Base-by-base conservation (phyloP, 441 rosid species). In the Jatropha podagrica region DNA sequence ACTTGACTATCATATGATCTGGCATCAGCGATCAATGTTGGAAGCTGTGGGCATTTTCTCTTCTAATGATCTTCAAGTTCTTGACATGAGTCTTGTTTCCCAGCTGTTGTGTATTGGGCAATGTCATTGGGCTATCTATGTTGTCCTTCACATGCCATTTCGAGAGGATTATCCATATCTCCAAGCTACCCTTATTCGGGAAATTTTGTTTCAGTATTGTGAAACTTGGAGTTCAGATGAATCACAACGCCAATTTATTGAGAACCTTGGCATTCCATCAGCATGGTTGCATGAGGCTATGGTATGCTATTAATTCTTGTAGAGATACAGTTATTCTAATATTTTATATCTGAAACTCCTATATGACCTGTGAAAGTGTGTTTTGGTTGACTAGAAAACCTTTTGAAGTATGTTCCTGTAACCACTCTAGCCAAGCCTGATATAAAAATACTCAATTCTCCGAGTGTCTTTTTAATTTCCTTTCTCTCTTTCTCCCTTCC, bases 1-100 rank as follows among this genome's bases (percentile, higher is more conserved):
- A 64, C 98, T 96, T 73, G 99, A 96, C 89, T 87, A 86, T 83
- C 99, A 94, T 85, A 96, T 94, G 99, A 92, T 90, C 80, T 96
- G 99, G 99, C 99, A 96, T 88, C 90, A 94, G 76, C 87, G 97
- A 73, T 93, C 86, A 65, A 87, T 91, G 62, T 76, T 96, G 80
- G 90, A 90, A 86, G 96, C 98, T 64, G 89, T 85, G 65, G 99
- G 96, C 48, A 87, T 94, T 77, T 81, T 92, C 81, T 79, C 83
- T 80, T 94, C 96, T 37, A 89, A 86, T 76, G 96, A 94, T 84
- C 98, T 94, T 83, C 97, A 94, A 74, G 81, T 88, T 81, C 93
- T 96, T 78, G 98, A 96, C 83, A 92, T 96, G 97, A 97, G 97
- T 76, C 83, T 91, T 75, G 86, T 94, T 87, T 89, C 95, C 59